Evolutionary conservation across 1,284 basidiomycete species (phyloP).

Genomic region (Ceratobasidium sp.): DNA sequence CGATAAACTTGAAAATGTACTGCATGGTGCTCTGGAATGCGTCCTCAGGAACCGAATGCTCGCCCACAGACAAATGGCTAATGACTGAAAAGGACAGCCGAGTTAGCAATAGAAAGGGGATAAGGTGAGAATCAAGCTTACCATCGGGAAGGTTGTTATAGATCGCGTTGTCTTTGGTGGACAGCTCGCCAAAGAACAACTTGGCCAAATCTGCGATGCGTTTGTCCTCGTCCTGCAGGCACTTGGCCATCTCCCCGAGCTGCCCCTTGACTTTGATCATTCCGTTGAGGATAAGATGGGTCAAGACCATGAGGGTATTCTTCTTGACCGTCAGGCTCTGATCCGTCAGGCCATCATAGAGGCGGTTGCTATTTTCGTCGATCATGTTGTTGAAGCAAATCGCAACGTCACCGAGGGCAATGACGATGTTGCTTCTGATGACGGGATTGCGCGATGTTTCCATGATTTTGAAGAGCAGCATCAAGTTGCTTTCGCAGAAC

Average conservation of each 20-base stretch:
- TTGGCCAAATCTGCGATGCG: slow-evolving; percentile 93
- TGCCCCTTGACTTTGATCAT: slow-evolving; percentile 99
- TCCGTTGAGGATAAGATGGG: slow-evolving; percentile 95
- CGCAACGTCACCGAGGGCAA: slow-evolving; percentile 95
- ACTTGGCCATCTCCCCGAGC: slow-evolving; percentile 99
- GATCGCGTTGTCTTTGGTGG: slow-evolving; percentile 97
- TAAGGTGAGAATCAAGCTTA: slow-evolving; percentile 49
- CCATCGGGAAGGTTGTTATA: slow-evolving; percentile 98
- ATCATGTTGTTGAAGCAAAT: slow-evolving; percentile 96
- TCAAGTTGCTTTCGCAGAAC: slow-evolving; percentile 91
- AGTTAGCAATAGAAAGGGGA: slow-evolving; percentile 10
- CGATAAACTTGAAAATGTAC: slow-evolving; percentile 96
- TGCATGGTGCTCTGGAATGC: slow-evolving; percentile 91
- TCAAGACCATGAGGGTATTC: slow-evolving; percentile 98
- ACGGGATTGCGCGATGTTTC: slow-evolving; percentile 89
- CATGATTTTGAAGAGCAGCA: slow-evolving; percentile 90
- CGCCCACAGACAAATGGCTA: slow-evolving; percentile 89
- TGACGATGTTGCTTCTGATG: slow-evolving; percentile 94
- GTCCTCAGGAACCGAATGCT: slow-evolving; percentile 93
- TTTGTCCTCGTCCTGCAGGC: slow-evolving; percentile 90
- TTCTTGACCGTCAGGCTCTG: slow-evolving; percentile 92
- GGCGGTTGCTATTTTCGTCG: slow-evolving; percentile 94
- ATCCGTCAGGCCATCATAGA: slow-evolving; percentile 94
- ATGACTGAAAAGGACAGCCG: slow-evolving; percentile 67
- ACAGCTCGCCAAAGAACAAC: slow-evolving; percentile 94